Base-by-base conservation (phyloP, 345 rosid species). In the Hibiscus mutabilis region DNA sequence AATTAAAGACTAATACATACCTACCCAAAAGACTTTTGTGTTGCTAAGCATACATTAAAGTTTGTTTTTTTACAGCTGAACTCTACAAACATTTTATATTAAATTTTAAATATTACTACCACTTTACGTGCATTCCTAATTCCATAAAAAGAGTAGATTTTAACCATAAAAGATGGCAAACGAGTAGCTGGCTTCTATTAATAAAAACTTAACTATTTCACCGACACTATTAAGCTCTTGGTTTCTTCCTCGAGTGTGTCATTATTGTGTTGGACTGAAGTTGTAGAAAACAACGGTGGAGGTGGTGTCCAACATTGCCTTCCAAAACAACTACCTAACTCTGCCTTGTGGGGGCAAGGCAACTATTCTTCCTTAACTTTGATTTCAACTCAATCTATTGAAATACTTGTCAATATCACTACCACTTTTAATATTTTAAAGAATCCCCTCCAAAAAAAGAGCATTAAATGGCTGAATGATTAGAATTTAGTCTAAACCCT, bases 401-500 rank as follows among this genome's bases (percentile, higher is more conserved):
- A 46, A 15, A 24, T 46, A 14, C 57, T 15, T 25, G 56, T 46
- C 69, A 66, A 24, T 25, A 7, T 65, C 68, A 42, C 2, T 12
- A 12, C 3, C n/a, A 4, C 52, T 47, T 47, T 37, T 40, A 42
- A 12, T 21, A n/a, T 61, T 31, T n/a, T 19, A 47, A 47, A 47
- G n/a, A 47, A 40, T 35, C 40, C 3, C 21, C 9, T 16, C 7
- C 6, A 52, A n/a, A 40, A 65, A 63, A 42, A 0, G 12, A 19
- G 22, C 59, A 55, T 37, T 63, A 19, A 63, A 40, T 19, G 33
- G 56, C 46, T 24, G 29, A 66, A 66, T 44, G 13, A 24, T 46
- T 66, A 55, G 33, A 44, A 44, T 14, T 65, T 65, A 6, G 69
- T 65, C 33, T 52, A 65, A 44, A 27, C 12, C n/a, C 69, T 66